A percentile compares a stretch with the other conserved stretches of the same genome.
phyloP scores from a whole-genome alignment of 495 filamentous ascomycete species.

The Penicillium psychrofluorescens region DNA sequence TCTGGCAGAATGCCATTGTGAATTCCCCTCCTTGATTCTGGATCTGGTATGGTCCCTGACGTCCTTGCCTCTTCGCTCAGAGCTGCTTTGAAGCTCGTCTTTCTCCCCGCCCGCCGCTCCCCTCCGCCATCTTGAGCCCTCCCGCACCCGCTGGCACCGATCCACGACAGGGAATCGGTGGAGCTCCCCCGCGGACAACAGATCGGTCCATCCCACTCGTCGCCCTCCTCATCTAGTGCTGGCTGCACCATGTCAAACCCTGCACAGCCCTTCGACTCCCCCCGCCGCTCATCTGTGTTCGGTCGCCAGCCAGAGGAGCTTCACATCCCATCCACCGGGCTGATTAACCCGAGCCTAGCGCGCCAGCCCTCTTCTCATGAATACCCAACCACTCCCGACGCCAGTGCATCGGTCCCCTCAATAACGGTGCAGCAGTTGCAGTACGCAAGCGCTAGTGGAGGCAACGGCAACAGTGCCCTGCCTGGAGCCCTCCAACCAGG shows the following conservation, averaged over 20 bases:
- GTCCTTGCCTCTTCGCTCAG: slow-evolving; percentile 20
- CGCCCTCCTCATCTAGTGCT: slow-evolving; percentile 7
- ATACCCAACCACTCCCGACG: slow-evolving; percentile 32
- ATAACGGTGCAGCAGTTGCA: slow-evolving; percentile 59
- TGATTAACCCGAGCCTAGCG: slow-evolving; percentile 28
- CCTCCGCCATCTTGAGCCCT: background rate
- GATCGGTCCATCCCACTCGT: slow-evolving; percentile 6
- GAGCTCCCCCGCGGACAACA: slow-evolving; percentile 9
- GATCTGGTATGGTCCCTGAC: slow-evolving; percentile 8
- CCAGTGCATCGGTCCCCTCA: slow-evolving; percentile 41
- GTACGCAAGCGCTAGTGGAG: slow-evolving; percentile 28
- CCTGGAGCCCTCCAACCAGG: slow-evolving; percentile 71
- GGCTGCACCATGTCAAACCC: slow-evolving; percentile 36
- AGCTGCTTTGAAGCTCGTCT: slow-evolving; percentile 26
- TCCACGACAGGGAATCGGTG: slow-evolving; percentile 10
- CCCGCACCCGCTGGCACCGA: slow-evolving; percentile 3
- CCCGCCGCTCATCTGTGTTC: slow-evolving; percentile 44
- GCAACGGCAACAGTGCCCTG: slow-evolving; percentile 33
- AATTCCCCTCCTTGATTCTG: slow-evolving; percentile 1
- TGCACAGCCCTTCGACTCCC: slow-evolving; percentile 44
- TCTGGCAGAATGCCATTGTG: slow-evolving; percentile 9
- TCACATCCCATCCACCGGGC: slow-evolving; percentile 60
- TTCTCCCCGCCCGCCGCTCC: background rate
- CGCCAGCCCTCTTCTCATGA: slow-evolving; percentile 47
- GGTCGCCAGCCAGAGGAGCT: slow-evolving; percentile 63